These are phyloP conservation scores for Huiozyma naganishii DNA, from an alignment of 805 yeast species.

Conservation along the genomic window DNA sequence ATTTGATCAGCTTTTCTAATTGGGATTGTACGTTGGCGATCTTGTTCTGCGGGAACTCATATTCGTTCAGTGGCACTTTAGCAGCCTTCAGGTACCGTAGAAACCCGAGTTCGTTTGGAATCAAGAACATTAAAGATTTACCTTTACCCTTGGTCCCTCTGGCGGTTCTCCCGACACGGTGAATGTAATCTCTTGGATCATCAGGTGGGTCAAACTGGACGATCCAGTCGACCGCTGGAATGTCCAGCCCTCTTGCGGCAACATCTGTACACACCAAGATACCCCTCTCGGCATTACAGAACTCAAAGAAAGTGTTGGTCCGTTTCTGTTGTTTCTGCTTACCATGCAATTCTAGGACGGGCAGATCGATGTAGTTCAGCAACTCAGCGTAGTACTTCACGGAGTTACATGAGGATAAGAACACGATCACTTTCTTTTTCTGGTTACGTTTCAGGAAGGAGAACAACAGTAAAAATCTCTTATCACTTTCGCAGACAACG, in stretches of 20 bases:
- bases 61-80: constrained; percentile 94
- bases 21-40: constrained; percentile 95
- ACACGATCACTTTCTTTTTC: constrained; percentile 88
- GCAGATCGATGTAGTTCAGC: constrained; percentile 90
- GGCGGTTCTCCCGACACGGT: constrained; percentile 98
- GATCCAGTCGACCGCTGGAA: constrained; percentile 98
- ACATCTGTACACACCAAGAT: constrained; percentile 93
- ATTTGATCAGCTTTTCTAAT: constrained; percentile 78
- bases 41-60: constrained; percentile 87
- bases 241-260: constrained; percentile 98
- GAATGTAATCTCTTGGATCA: constrained; percentile 98
- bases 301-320: constrained; percentile 95
- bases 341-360: constrained; percentile 93
- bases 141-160: constrained; percentile 88
- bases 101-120: constrained; percentile 91
- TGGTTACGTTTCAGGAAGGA: constrained; percentile 88
- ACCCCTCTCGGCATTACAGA: constrained; percentile 94
- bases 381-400: constrained; percentile 94
- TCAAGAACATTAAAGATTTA: constrained; percentile 86
- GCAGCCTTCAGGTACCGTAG: constrained; percentile 91
- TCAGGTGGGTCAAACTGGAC: constrained; percentile 99
- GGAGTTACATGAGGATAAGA: constrained; percentile 91
- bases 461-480: constrained; percentile 78
- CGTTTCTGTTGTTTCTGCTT: constrained; percentile 98
- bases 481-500: constrained; percentile 94